Percentiles rank a stretch among this genome's conserved stretches.
Evolutionary conservation across 2,329 filamentous ascomycete species (phyloP).

Genomic region (Sphaerulina vaccinii): DNA sequence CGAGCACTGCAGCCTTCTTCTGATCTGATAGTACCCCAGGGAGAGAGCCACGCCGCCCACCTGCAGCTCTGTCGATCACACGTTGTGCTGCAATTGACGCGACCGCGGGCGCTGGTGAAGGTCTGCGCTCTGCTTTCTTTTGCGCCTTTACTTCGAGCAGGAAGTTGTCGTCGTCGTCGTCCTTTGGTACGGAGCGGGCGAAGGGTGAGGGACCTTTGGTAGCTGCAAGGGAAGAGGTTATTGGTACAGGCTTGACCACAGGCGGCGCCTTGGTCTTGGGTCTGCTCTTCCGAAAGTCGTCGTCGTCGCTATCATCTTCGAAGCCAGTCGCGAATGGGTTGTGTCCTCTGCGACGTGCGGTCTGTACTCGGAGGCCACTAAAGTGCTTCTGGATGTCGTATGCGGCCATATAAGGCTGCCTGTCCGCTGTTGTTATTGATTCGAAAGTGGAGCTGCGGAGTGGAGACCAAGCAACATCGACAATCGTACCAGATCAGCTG

Average conservation of each 20-base stretch:
- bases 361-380: slow-evolving; percentile 34
- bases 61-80: slow-evolving; percentile 21
- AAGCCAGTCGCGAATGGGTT: slow-evolving; percentile 37
- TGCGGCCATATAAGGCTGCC: slow-evolving; percentile 32
- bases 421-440: slow-evolving; percentile 8
- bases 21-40: slow-evolving; percentile 19
- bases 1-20: slow-evolving; percentile 29
- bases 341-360: slow-evolving; percentile 29
- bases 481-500: not conserved
- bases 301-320: slow-evolving; percentile 36
- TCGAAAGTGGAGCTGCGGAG: slow-evolving; percentile 1
- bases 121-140: slow-evolving; percentile 28
- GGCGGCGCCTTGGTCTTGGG: slow-evolving; percentile 28
- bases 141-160: slow-evolving; percentile 26
- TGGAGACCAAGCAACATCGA: slow-evolving; percentile 3
- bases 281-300: slow-evolving; percentile 27
- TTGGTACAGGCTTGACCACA: slow-evolving; percentile 22
- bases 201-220: slow-evolving; percentile 23
- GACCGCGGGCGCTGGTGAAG: slow-evolving; percentile 32
- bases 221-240: slow-evolving; percentile 11
- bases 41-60: slow-evolving; percentile 26
- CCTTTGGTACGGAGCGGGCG: slow-evolving; percentile 21
- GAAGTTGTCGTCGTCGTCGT: slow-evolving; percentile 36
- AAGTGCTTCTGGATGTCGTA: slow-evolving; percentile 36
- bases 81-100: slow-evolving; percentile 20